Evolutionary conservation across 2,329 filamentous ascomycete genomes (phyloP).

Genomic region (Fusarium sp.): DNA sequence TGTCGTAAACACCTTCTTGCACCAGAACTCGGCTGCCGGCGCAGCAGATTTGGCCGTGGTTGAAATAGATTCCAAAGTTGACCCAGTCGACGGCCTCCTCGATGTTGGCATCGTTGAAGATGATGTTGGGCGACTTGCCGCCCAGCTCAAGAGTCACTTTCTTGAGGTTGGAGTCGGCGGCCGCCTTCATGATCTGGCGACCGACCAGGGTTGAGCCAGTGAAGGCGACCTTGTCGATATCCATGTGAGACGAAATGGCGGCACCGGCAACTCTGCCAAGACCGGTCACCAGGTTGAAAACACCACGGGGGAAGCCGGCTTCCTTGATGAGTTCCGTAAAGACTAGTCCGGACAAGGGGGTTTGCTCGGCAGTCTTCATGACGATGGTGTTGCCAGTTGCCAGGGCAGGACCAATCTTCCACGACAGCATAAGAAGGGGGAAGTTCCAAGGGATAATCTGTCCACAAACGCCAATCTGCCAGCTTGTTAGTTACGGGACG

Average conservation of each 20-base stretch:
- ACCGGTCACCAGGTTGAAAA: slow-evolving; percentile 82
- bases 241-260: slow-evolving; percentile 81
- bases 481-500: slow-evolving; percentile 14
- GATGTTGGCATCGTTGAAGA: slow-evolving; percentile 83
- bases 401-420: slow-evolving; percentile 84
- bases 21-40: slow-evolving; percentile 88
- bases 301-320: slow-evolving; percentile 82
- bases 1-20: slow-evolving; percentile 88
- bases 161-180: slow-evolving; percentile 82
- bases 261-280: slow-evolving; percentile 84
- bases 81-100: slow-evolving; percentile 83
- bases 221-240: slow-evolving; percentile 86
- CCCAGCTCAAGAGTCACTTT: slow-evolving; percentile 85
- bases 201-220: slow-evolving; percentile 82
- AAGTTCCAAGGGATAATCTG: slow-evolving; percentile 95
- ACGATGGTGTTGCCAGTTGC: slow-evolving; percentile 79
- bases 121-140: slow-evolving; percentile 84
- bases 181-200: slow-evolving; percentile 83
- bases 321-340: slow-evolving; percentile 76
- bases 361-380: slow-evolving; percentile 83
- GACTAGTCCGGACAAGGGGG: slow-evolving; percentile 76
- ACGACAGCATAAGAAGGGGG: slow-evolving; percentile 82
- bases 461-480: slow-evolving; percentile 77
- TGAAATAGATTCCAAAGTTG: slow-evolving; percentile 77
- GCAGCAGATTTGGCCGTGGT: slow-evolving; percentile 76